Percentiles rank a stretch among this genome's conserved stretches.
These are phyloP conservation scores for Chenopodium album DNA, from an alignment of 148 eudicot species.

Conservation along the genomic window DNA sequence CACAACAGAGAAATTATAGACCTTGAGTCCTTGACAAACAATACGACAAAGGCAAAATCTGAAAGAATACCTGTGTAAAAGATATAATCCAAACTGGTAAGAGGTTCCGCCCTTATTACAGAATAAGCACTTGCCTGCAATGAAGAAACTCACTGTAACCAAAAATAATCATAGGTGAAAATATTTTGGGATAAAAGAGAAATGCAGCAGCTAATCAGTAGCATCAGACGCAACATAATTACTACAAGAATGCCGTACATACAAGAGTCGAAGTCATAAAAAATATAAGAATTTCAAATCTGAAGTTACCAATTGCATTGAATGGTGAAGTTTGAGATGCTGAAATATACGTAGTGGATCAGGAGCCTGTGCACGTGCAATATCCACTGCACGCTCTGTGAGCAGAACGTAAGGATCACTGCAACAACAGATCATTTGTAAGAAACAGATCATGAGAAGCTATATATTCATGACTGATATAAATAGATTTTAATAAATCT, in stretches of 20 bases:
- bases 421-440: constrained; percentile 12
- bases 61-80: constrained; percentile 72
- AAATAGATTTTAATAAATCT: neutral
- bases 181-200: neutral
- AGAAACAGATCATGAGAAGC: constrained; percentile 13
- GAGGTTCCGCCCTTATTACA: constrained; percentile 29
- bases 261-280: neutral
- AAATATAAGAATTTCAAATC: neutral
- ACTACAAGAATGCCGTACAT: too few species aligned
- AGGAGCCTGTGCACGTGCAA: constrained; percentile 1
- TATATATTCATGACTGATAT: neutral
- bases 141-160: neutral
- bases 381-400: constrained; percentile 19
- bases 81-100: constrained; percentile 62
- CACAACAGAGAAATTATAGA: neutral
- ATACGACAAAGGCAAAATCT: neutral
- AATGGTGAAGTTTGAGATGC: constrained; percentile 35
- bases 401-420: constrained; percentile 36
- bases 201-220: constrained; percentile 7
- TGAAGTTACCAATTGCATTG: constrained; percentile 29
- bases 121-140: constrained; percentile 31
- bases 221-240: neutral
- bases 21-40: neutral
- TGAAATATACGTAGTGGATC: constrained; percentile 28
- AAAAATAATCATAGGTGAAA: neutral